These are phyloP conservation scores for Neurospora sp. DNA, from an alignment of 495 filamentous ascomycete species.

Conservation along the genomic window DNA sequence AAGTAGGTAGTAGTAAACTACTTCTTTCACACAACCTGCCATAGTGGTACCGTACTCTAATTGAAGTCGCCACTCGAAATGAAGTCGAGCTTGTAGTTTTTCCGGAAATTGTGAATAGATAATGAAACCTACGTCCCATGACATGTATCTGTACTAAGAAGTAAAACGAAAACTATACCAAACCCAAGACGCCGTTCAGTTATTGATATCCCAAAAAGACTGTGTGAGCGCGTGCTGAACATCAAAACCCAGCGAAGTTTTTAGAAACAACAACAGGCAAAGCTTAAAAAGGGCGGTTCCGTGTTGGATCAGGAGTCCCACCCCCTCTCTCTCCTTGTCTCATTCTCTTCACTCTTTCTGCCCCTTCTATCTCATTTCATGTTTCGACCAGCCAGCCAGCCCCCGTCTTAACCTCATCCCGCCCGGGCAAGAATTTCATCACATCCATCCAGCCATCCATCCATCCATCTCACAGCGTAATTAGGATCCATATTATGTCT, in stretches of 20 bases:
- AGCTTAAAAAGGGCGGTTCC: not conserved
- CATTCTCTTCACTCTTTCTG: not conserved
- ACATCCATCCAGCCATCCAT: not conserved
- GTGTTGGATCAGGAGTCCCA: not conserved
- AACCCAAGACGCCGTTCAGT: not conserved
- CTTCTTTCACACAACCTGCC: not conserved
- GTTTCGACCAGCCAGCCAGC: not conserved
- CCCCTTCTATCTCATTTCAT: slow-evolving; percentile 4
- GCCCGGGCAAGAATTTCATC: not conserved
- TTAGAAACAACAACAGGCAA: slow-evolving; percentile 5
- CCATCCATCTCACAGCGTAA: not conserved
- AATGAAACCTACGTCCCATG: not conserved
- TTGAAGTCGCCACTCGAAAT: not conserved
- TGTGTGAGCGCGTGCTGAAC: not conserved
- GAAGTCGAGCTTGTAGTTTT: not conserved
- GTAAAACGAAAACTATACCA: not conserved
- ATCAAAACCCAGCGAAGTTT: not conserved
- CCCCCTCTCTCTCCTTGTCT: not conserved
- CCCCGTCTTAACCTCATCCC: not conserved
- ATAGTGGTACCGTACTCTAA: not conserved
- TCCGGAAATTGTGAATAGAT: not conserved
- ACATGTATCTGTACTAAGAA: not conserved
- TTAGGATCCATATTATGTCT: not conserved
- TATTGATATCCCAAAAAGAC: not conserved
- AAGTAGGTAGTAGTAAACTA: not conserved